Conservation (phyloP, 2,329 filamentous ascomycete genomes). For the Pseudocercospora vitis region DNA sequence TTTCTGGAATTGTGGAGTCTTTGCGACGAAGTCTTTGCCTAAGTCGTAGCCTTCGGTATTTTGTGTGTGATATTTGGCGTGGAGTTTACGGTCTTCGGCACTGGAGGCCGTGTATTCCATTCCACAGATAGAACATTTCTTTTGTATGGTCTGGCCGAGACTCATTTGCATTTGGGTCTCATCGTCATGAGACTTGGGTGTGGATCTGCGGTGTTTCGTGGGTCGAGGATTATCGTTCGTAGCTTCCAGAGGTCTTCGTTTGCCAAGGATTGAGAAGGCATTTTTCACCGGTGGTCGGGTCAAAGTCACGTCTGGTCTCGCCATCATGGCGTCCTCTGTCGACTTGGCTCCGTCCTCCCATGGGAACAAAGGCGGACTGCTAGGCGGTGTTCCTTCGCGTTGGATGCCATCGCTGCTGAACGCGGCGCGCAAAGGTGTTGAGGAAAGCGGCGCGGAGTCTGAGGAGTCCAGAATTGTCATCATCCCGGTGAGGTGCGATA, state of each 20-base stretch:
- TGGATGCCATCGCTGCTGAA: conserved; percentile 23
- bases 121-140: conserved; percentile 60
- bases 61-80: conserved; percentile 64
- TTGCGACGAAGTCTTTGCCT: conserved; percentile 57
- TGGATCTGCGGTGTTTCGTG: conserved; percentile 32
- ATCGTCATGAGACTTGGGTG: conserved; percentile 33
- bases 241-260: conserved; percentile 30
- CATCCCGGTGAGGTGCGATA: conserved; percentile 10
- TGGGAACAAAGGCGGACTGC: conserved; percentile 51
- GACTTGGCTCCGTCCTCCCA: conserved; percentile 27
- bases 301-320: conserved; percentile 33
- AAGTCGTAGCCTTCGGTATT: conserved; percentile 62
- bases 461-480: conserved; percentile 12
- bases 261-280: conserved; percentile 37
- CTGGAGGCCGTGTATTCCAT: conserved; percentile 68
- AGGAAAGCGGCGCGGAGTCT: conserved; percentile 23
- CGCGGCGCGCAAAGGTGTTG: conserved; percentile 25
- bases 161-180: conserved; percentile 63
- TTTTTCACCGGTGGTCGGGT: conserved; percentile 28
- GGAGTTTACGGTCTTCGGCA: conserved; percentile 60
- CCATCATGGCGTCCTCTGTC: conserved; percentile 7
- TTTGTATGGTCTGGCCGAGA: conserved; percentile 56
- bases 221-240: conserved; percentile 38
- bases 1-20: conserved; percentile 11
- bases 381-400: conserved; percentile 49